Evolutionary conservation across 2,329 filamentous ascomycete species (phyloP), one percentile per base, ranked within the genome.

Genomic region (Pseudocercospora macadamiae): DNA sequence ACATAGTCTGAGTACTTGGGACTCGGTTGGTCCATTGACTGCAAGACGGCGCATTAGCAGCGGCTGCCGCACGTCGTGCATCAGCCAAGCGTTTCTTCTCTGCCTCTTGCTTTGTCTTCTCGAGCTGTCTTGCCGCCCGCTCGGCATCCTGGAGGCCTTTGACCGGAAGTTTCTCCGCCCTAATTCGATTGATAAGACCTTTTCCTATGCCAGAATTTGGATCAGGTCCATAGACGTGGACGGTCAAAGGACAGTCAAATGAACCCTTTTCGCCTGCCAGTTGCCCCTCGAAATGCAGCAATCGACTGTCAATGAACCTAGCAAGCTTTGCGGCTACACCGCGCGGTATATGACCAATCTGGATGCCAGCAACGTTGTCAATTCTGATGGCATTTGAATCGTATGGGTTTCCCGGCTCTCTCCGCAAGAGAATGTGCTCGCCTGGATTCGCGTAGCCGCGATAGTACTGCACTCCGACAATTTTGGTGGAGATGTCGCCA

Each of bases 341-440:
- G 10, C 85, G 80, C 5, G 89, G 88, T 37, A 96, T 79, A 73
- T 96, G 91, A 0, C 91, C 91, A 66, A 96, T 90, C 68, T 96
- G 91, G 6, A 74, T 72, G 14, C 85, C 83, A 69, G 89, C 83
- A 12, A 93, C 89, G 72, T 95, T 96, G 67, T 89, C 82, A 1
- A 96, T 84, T 4, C 86, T 84, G 57, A 96, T 91, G 0, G 91
- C 91, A 74, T 95, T 95, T 4, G 66, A 63, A 70, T 95, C 90
- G 51, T 73, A 74, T 63, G 75, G 78, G 68, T 93, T 93, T 1
- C 74, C 68, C 1, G 89, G 87, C 69, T 93, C 88, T 68, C 90
- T 79, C 32, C 77, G 78, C 54, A 88, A 76, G 47, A 87, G 73
- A 2, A 90, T 85, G 54, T 82, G 78, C 70, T 91, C 88, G 21